Evolutionary conservation across 805 yeast species (phyloP), one percentile per base, ranked within the genome.

Genomic region (Pichia occidentalis): DNA sequence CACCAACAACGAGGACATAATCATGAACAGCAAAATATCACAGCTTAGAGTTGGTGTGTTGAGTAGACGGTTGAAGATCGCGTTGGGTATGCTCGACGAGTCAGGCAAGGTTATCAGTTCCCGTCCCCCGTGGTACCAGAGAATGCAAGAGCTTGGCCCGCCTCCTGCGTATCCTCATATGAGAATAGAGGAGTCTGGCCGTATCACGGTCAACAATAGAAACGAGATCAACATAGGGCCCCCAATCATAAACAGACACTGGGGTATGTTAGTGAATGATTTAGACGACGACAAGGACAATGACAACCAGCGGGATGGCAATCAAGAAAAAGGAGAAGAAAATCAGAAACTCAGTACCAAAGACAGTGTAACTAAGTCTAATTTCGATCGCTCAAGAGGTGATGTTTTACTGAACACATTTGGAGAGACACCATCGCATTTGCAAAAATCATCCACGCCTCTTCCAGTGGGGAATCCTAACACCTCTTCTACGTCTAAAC

Each of bases 101-200:
- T n/a, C 14, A 8, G 33, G 36, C 7, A 21, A 16, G 4, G 17
- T 32, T 3, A 40, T 44, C 5, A 41, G 51, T 20, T 62, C 65
- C 1, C 69, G 79, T 5, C 86, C 87, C 2, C 95, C 96, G 0
- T 90, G 97, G 97, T 67, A 80, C 17, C 57, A 67, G 3, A 71
- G 71, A 25, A 80, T 88, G 84, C 70, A 69, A 37, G 66, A 71
- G 39, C 50, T 73, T 11, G 97, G 97, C 0, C 76, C 82, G 20
- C 95, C 97, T 0, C 95, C 95, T 0, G 70, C 86, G 14, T 88
- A 85, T 59, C 78, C 79, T 3, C 68, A 72, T 26, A 61, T 85
- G 55, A 61, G 67, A 24, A 70, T 85, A 71, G 3, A 54, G 60
- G 42, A 42, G 3, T 46, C 49, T 26, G 61, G 60, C 2, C 35